phyloP scores from a whole-genome alignment of 495 filamentous ascomycete genomes.

The Lophiostoma macrostomum region DNA sequence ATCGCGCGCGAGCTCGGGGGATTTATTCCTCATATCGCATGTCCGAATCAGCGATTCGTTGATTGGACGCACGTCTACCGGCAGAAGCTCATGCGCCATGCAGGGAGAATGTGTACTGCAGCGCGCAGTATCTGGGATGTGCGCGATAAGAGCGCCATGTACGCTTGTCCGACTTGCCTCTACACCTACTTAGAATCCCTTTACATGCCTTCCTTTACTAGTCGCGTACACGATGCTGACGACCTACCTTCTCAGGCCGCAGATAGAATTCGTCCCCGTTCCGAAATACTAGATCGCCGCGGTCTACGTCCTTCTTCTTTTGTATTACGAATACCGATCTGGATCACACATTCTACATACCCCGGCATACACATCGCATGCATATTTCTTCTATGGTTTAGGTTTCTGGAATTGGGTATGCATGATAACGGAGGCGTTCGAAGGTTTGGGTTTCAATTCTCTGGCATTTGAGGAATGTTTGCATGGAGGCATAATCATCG shows the following conservation, averaged over 20 bases:
- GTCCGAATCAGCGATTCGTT: too few relatives aligned
- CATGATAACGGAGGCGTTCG: too few relatives aligned
- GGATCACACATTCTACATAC: too few relatives aligned
- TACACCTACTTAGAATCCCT: background rate
- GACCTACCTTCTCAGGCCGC: background rate
- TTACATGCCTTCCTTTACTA: background rate
- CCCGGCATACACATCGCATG: too few relatives aligned
- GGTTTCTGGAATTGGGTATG: too few relatives aligned
- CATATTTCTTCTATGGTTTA: too few relatives aligned
- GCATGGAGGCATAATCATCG: too few relatives aligned
- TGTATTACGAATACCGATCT: too few relatives aligned
- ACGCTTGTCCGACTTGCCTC: background rate
- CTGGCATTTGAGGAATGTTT: too few relatives aligned
- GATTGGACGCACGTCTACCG: background rate
- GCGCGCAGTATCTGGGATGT: slow-evolving; percentile 17
- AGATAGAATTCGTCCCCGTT: slow-evolving; percentile 11
- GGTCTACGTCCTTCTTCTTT: too few relatives aligned
- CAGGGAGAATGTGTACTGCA: slow-evolving; percentile 27
- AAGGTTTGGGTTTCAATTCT: too few relatives aligned
- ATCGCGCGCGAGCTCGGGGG: too few relatives aligned
- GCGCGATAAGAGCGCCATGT: slow-evolving; percentile 3
- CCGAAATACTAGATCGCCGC: slow-evolving; percentile 13
- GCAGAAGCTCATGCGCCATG: slow-evolving; percentile 4
- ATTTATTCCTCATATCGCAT: background rate
- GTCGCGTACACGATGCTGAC: background rate